A percentile compares a stretch with the other conserved stretches of the same genome.
phyloP scores from a whole-genome alignment of 371 early-diverging fungal species.

The Circinella umbellata region DNA sequence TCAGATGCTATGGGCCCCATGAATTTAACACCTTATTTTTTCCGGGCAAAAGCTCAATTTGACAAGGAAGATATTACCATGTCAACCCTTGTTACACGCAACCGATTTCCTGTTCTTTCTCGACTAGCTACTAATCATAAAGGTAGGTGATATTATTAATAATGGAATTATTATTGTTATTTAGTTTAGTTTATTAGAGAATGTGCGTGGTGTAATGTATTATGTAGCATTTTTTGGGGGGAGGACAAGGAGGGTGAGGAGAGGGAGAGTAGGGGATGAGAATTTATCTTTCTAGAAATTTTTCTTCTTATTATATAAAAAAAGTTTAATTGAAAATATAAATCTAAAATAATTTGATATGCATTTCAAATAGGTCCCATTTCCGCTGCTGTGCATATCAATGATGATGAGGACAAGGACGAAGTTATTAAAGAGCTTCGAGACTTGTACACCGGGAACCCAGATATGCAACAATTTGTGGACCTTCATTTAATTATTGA shows the following conservation, averaged over 20 bases:
- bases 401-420: slow-evolving; percentile 58
- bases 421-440: slow-evolving; percentile 52
- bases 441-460: slow-evolving; percentile 55
- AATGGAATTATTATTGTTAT: too few relatives aligned
- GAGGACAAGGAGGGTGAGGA: neutral
- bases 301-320: neutral
- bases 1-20: slow-evolving; percentile 69
- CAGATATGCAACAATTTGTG: slow-evolving; percentile 60
- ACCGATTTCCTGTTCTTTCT: slow-evolving; percentile 57
- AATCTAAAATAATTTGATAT: neutral
- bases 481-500: slow-evolving; percentile 71
- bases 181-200: neutral
- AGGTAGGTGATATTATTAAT: slow-evolving; percentile 28
- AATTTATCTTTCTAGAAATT: neutral
- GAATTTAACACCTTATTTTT: slow-evolving; percentile 66
- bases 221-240: neutral
- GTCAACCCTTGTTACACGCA: slow-evolving; percentile 65
- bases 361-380: slow-evolving; percentile 49
- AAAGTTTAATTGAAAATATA: neutral
- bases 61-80: slow-evolving; percentile 67
- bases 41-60: slow-evolving; percentile 51
- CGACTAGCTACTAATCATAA: slow-evolving; percentile 64
- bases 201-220: too few relatives aligned
- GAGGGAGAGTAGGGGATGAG: neutral
- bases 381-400: slow-evolving; percentile 69